Percentiles rank a stretch among this genome's conserved stretches.
Evolutionary conservation across 192 early-diverging fungal species (phyloP).

Genomic region (Backusella luteola): DNA sequence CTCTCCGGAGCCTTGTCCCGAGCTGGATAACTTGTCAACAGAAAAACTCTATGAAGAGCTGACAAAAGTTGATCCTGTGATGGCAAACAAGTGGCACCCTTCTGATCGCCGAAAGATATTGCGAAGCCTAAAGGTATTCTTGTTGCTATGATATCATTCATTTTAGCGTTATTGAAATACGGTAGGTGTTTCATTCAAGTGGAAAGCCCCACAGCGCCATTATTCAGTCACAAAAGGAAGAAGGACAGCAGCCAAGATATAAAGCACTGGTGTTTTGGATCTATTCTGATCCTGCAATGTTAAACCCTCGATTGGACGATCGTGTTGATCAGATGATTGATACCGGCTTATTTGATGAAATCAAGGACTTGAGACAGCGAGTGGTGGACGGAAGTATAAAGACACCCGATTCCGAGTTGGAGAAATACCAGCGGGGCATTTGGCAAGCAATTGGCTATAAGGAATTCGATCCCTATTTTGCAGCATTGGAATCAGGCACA

Average conservation of each 20-base stretch:
- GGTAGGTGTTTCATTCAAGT: conserved; percentile 62
- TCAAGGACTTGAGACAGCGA: conserved; percentile 51
- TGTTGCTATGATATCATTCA: neutral
- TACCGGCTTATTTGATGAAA: conserved; percentile 55
- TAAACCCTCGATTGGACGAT: conserved; percentile 78
- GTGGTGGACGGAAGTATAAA: conserved; percentile 46
- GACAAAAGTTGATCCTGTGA: conserved; percentile 71
- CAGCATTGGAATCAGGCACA: conserved; percentile 32
- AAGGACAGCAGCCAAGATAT: conserved; percentile 38
- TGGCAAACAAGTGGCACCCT: conserved; percentile 89
- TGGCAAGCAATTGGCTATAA: conserved; percentile 88
- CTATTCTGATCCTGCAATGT: conserved; percentile 61
- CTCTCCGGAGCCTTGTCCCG: conserved; percentile 10
- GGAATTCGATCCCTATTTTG: conserved; percentile 79
- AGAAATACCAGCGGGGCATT: conserved; percentile 63
- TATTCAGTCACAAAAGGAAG: conserved; percentile 64
- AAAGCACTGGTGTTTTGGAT: conserved; percentile 86
- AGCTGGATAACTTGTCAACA: conserved; percentile 42
- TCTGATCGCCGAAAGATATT: conserved; percentile 86
- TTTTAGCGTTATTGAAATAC: neutral
- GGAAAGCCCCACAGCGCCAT: conserved; percentile 75
- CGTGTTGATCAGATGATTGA: conserved; percentile 90
- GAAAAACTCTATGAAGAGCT: conserved; percentile 66
- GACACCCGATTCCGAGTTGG: conserved; percentile 41
- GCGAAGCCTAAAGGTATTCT: conserved; percentile 75